Evolutionary conservation across 805 yeast genomes (phyloP).

Genomic region (Candida easanensis): DNA sequence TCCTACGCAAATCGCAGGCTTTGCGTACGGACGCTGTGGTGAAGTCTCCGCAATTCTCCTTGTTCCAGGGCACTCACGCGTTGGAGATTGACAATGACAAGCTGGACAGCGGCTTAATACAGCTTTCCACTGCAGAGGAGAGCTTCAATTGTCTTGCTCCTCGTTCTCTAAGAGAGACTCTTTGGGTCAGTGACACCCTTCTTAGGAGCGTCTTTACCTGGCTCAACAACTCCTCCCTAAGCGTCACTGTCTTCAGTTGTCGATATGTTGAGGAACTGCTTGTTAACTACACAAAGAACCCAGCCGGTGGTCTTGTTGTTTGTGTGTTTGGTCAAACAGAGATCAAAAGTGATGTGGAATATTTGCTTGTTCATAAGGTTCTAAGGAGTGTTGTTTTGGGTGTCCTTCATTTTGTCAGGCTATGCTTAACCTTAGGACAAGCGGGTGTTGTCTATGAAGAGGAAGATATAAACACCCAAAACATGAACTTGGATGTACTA

Average conservation of each 20-base stretch:
- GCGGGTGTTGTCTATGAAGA: conserved; percentile 68
- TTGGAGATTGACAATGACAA: conserved; percentile 69
- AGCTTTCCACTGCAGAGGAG: conserved; percentile 41
- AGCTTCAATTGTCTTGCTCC: conserved; percentile 43
- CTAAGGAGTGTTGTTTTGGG: conserved; percentile 52
- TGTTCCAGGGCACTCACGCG: conserved; percentile 86
- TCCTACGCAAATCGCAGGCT: conserved; percentile 38
- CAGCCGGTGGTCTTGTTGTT: conserved; percentile 11
- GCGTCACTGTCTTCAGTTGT: conserved; percentile 77
- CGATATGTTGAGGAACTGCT: conserved; percentile 65
- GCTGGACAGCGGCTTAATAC: conserved; percentile 76
- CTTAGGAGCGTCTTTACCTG: conserved; percentile 60
- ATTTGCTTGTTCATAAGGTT: conserved; percentile 44
- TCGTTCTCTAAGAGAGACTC: conserved; percentile 38
- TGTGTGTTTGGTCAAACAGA: conserved; percentile 9
- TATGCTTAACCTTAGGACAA: conserved; percentile 43
- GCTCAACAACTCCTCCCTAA: conserved; percentile 70
- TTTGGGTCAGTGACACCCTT: conserved; percentile 52
- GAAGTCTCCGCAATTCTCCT: conserved; percentile 56
- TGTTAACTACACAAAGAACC: conserved; percentile 33
- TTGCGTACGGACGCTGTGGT: conserved; percentile 55
- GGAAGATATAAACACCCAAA: conserved; percentile 68
- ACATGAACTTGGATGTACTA: conserved; percentile 51
- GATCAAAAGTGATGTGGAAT: conserved; percentile 2
- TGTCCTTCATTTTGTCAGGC: conserved; percentile 50